A percentile compares a stretch with the other conserved stretches of the same genome.
Conservation (phyloP, 2,329 filamentous ascomycete species). For the Fusarium praegraminearum region DNA sequence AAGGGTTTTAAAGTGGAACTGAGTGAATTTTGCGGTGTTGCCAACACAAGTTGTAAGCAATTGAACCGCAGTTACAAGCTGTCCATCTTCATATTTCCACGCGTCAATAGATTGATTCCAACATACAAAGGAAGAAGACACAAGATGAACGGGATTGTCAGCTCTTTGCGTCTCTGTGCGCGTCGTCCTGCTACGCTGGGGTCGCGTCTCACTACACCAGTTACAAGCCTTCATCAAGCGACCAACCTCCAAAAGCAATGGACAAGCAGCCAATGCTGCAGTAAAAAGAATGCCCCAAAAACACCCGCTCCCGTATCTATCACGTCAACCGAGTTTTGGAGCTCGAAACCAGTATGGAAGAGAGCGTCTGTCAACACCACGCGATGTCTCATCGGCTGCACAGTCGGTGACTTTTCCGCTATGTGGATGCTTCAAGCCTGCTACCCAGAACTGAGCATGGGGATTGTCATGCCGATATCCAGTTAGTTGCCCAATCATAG, state of each 20-base stretch:
- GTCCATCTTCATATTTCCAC: too few species aligned
- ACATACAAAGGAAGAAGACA: rapidly evolving
- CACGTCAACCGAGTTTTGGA: slow-evolving; percentile 50
- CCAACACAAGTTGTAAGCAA: neutral
- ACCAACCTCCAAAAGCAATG: slow-evolving; percentile 15
- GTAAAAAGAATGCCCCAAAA: slow-evolving; percentile 1
- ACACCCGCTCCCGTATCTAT: neutral
- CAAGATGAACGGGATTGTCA: neutral
- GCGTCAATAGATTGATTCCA: neutral
- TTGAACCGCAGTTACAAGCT: neutral
- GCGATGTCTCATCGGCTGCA: slow-evolving; percentile 67
- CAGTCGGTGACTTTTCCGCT: slow-evolving; percentile 66
- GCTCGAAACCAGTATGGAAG: slow-evolving; percentile 55
- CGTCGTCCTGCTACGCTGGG: neutral
- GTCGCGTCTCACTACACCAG: neutral
- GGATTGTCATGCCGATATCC: slow-evolving; percentile 63
- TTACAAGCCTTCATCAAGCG: neutral
- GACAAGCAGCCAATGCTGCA: slow-evolving; percentile 30
- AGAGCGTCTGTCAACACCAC: slow-evolving; percentile 66
- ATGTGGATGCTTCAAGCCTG: slow-evolving; percentile 67
- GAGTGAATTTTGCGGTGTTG: slow-evolving; percentile 25
- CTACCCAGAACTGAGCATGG: slow-evolving; percentile 60
- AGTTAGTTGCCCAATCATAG: slow-evolving; percentile 51
- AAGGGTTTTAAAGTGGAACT: slow-evolving; percentile 18
- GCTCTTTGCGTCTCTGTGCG: neutral